These are phyloP conservation scores for Gracilaria gracilis DNA, from an alignment of 23 red algal genomes.

Conservation along the genomic window DNA sequence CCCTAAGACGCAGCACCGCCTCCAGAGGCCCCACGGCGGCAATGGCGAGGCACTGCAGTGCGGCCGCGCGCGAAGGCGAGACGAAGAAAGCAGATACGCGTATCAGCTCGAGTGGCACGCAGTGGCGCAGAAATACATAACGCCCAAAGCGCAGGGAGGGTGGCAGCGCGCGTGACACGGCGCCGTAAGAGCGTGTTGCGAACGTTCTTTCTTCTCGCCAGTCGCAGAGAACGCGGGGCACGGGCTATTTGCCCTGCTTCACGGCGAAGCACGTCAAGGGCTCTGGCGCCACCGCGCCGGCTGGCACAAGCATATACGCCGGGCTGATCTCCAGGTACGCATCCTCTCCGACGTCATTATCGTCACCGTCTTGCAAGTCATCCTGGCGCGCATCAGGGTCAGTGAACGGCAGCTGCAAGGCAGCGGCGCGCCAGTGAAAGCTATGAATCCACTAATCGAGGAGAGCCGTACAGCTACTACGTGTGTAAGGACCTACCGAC, in stretches of 20 bases:
- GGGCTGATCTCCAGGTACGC: slow-evolving; percentile 77
- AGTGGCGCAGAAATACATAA: slow-evolving; percentile 42
- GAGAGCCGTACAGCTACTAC: too few species aligned
- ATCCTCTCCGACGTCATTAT: not conserved
- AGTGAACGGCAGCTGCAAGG: not conserved
- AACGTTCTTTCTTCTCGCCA: slow-evolving; percentile 46
- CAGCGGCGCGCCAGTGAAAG: slow-evolving; percentile 53
- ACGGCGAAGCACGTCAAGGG: slow-evolving; percentile 66
- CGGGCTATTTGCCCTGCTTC: slow-evolving; percentile 69
- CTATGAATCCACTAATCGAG: too few species aligned
- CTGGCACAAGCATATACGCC: slow-evolving; percentile 54
- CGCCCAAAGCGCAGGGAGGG: slow-evolving; percentile 50
- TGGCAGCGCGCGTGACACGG: slow-evolving; percentile 27
- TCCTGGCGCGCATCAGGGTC: not conserved
- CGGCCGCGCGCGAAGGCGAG: not conserved
- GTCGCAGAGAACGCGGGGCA: slow-evolving; percentile 6
- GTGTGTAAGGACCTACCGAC: too few species aligned
- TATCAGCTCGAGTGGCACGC: slow-evolving; percentile 29
- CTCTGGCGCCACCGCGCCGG: not conserved
- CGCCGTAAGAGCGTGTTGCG: slow-evolving; percentile 33
- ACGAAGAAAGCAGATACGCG: slow-evolving; percentile 30
- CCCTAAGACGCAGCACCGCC: slow-evolving; percentile 29
- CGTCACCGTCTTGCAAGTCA: not conserved
- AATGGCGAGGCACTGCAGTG: not conserved
- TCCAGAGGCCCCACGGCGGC: not conserved